A percentile compares a stretch with the other conserved stretches of the same genome.
These are phyloP conservation scores for Aspergillus fischeri DNA, from an alignment of 2,329 filamentous ascomycete genomes.

Conservation along the genomic window DNA sequence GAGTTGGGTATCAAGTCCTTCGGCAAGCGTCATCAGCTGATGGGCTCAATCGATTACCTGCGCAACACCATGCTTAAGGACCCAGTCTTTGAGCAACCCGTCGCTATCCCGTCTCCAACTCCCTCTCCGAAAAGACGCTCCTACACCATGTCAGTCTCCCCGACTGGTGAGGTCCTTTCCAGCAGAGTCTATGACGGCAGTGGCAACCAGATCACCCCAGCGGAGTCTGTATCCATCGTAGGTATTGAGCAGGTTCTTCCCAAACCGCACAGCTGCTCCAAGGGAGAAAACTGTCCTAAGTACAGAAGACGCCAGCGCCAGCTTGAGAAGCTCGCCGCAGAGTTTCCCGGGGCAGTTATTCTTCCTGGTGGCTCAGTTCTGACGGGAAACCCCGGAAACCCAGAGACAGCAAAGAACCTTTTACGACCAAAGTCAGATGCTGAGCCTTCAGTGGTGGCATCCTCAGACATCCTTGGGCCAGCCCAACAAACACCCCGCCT, in stretches of 20 bases:
- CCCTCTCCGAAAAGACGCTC: too few species aligned
- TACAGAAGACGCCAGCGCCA: slow-evolving; percentile 74
- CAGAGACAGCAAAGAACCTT: slow-evolving; percentile 56
- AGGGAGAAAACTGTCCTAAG: slow-evolving; percentile 80
- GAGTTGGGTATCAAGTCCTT: slow-evolving; percentile 61
- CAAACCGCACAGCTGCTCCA: slow-evolving; percentile 80
- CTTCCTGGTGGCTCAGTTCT: slow-evolving; percentile 50
- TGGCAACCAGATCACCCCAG: slow-evolving; percentile 85
- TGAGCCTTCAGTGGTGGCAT: background rate
- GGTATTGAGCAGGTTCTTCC: slow-evolving; percentile 87
- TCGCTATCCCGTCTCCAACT: too few species aligned
- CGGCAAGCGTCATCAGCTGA: slow-evolving; percentile 58
- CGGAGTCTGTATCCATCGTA: slow-evolving; percentile 81
- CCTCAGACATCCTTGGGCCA: background rate
- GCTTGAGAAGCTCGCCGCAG: slow-evolving; percentile 68
- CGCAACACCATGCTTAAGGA: background rate
- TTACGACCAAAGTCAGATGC: slow-evolving; percentile 41
- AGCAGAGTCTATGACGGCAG: slow-evolving; percentile 81
- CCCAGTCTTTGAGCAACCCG: too few species aligned
- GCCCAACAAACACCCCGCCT: slow-evolving; percentile 38
- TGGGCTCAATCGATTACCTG: slow-evolving; percentile 36
- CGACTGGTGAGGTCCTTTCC: slow-evolving; percentile 38
- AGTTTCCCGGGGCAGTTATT: slow-evolving; percentile 66
- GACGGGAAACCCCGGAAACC: slow-evolving; percentile 73
- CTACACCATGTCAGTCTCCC: too few species aligned